Percentiles rank a stretch among this genome's conserved stretches.
These are phyloP conservation scores for Cryptococcus amylolentus DNA, from an alignment of 1,284 basidiomycete species.

Conservation along the genomic window DNA sequence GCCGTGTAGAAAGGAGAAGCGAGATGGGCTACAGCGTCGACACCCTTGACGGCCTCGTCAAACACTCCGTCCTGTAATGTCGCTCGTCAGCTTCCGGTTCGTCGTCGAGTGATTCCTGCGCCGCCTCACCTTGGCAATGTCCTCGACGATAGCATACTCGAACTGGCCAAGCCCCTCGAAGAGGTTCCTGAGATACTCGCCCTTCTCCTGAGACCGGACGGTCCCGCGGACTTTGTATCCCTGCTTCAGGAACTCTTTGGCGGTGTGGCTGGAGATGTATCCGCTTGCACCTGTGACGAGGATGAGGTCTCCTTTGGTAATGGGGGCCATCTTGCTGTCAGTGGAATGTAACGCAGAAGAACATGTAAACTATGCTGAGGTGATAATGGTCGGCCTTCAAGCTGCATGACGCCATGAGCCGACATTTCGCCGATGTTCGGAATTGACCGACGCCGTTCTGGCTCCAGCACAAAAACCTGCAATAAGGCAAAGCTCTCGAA, in stretches of 20 bases:
- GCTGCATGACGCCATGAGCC: no score
- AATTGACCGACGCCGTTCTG: background rate
- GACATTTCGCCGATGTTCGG: no score
- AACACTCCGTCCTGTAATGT: slow-evolving; percentile 59
- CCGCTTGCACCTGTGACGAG: slow-evolving; percentile 31
- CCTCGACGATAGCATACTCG: slow-evolving; percentile 56
- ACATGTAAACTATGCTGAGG: no score
- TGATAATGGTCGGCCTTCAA: no score
- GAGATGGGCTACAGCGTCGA: slow-evolving; percentile 56
- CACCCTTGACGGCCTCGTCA: slow-evolving; percentile 63
- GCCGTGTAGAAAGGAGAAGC: slow-evolving; percentile 38
- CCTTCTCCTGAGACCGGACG: slow-evolving; percentile 57
- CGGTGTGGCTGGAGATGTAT: slow-evolving; percentile 30
- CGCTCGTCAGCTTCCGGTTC: background rate
- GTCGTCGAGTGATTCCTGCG: background rate
- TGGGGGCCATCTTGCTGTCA: slow-evolving; percentile 15
- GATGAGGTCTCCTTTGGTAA: slow-evolving; percentile 20
- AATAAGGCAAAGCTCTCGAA: no score
- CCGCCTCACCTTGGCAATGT: slow-evolving; percentile 54
- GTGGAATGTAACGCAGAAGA: background rate
- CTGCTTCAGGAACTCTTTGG: slow-evolving; percentile 25
- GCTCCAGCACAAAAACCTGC: no score
- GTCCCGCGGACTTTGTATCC: slow-evolving; percentile 56
- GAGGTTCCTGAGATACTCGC: slow-evolving; percentile 52
- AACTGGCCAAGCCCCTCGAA: slow-evolving; percentile 53